phyloP scores from a whole-genome alignment of 345 rosid species.

The Gossypium longicalyx region DNA sequence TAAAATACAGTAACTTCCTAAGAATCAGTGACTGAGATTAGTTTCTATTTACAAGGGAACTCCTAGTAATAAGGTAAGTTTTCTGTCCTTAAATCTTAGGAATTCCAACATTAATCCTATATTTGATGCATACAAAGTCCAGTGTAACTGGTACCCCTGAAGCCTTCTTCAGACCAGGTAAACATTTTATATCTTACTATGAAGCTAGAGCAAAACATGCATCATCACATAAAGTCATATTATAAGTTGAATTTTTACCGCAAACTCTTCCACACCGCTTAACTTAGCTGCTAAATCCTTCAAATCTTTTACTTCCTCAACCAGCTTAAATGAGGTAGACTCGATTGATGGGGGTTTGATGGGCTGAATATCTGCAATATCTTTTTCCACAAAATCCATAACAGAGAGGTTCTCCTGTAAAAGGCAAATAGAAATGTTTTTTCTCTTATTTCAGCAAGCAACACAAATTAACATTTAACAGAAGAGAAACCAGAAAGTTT shows the following conservation, averaged over 20 bases:
- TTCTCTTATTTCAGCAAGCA: not conserved
- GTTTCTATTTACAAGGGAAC: too few species aligned
- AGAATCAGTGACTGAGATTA: too few species aligned
- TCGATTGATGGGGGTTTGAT: conserved; percentile 45
- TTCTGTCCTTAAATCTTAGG: too few species aligned
- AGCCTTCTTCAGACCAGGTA: not conserved
- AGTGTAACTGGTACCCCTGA: not conserved
- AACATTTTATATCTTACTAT: conserved; percentile 6
- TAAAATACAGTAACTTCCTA: too few species aligned
- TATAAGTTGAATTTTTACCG: conserved; percentile 43
- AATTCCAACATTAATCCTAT: too few species aligned
- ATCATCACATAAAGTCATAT: not conserved
- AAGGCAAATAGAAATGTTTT: not conserved
- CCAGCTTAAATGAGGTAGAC: conserved; percentile 62
- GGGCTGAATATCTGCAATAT: conserved; percentile 35
- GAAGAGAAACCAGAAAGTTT: not conserved
- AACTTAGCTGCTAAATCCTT: conserved; percentile 69
- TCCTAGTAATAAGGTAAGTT: too few species aligned
- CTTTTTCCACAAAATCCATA: conserved; percentile 64
- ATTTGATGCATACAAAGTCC: not conserved
- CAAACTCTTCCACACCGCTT: conserved; percentile 60
- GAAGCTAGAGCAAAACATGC: not conserved
- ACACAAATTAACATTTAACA: not conserved
- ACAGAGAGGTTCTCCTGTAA: conserved; percentile 67
- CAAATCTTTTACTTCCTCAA: conserved; percentile 74